Evolutionary conservation across 2,329 filamentous ascomycete species (phyloP).

Genomic region (Graphium sp.): DNA sequence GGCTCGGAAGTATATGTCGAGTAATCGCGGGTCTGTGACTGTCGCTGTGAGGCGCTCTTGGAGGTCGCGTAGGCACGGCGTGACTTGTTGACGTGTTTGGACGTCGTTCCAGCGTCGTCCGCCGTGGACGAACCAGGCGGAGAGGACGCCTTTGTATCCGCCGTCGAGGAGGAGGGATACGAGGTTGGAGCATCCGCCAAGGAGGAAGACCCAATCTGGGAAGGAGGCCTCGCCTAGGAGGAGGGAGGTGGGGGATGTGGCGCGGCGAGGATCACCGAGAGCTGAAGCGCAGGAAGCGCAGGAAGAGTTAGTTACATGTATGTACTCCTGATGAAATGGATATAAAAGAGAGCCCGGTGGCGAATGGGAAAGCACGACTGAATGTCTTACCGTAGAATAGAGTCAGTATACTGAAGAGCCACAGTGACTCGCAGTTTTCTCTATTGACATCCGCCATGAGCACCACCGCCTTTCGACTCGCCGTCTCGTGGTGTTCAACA

Average conservation of each 20-base stretch:
- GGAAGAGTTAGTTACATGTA: too few relatives aligned
- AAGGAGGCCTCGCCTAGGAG: conserved; percentile 3
- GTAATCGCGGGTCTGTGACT: neutral
- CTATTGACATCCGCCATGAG: conserved; percentile 9
- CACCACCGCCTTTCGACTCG: conserved; percentile 11
- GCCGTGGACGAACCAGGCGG: too few relatives aligned
- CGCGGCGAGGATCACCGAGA: too few relatives aligned
- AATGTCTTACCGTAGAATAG: conserved; percentile 13
- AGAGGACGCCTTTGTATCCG: too few relatives aligned
- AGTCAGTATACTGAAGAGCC: conserved; percentile 15
- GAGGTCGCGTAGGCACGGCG: neutral
- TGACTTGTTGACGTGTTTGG: too few relatives aligned
- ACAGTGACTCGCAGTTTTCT: conserved; percentile 10
- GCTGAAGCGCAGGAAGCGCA: too few relatives aligned
- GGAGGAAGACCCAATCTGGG: conserved; percentile 9
- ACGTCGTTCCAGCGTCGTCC: too few relatives aligned
- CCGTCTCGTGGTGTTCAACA: conserved; percentile 12
- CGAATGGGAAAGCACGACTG: too few relatives aligned
- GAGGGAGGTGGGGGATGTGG: too few relatives aligned
- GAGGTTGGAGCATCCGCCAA: conserved; percentile 6
- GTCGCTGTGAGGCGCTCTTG: neutral
- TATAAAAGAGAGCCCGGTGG: too few relatives aligned
- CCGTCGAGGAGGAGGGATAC: too few relatives aligned
- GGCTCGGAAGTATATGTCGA: conserved; percentile 12
- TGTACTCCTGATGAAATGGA: too few relatives aligned